Base-by-base conservation (phyloP, 768 basidiomycete species). In the Polyporus arcularius region DNA sequence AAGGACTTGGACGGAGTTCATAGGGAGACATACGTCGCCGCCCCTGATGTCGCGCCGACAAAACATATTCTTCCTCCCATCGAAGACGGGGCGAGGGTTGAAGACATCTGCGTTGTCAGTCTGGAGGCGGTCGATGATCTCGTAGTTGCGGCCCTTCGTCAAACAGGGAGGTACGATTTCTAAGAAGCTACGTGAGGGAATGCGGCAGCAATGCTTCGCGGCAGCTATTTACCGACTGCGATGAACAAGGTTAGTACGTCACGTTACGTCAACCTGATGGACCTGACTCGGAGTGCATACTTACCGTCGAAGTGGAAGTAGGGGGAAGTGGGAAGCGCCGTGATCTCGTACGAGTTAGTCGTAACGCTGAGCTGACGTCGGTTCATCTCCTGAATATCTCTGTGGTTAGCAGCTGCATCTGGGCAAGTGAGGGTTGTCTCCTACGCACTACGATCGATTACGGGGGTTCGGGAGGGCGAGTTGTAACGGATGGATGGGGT, bases 261-360 rank as follows among this genome's bases (percentile, higher is more conserved):
- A 48, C n/a, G 8, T 47, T 21, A 21, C n/a, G n/a, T 38, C 31
- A 21, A 28, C 18, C 4, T 7, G 26, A 39, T 32, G 5, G 15
- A 38, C n/a, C 39, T 15, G 5, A 15, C 30, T 26, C 31, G 10
- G 41, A 15, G 38, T 16, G 39, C 16, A 21, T 26, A 39, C 63
- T 21, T 55, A 69, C 68, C 58, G 38, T 69, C 63, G 48, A 67
- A 69, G 32, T 67, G 68, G 32, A 52, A 58, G 26, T 59, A 69
- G 3, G 31, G 18, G 4, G 47, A 11, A 0, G 53, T 53, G 0
- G 76, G 76, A 12, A 75, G 63, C 0, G 64, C 59, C 0, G 63
- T 66, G 18, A 77, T 66, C 51, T 69, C 70, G 57, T 72, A 78
- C 0, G 72, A 74, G 32, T 77, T 77, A 0, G 76, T 77, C 0